phyloP scores from a whole-genome alignment of 1,284 basidiomycete species.

The Apiotrichum siamense region DNA sequence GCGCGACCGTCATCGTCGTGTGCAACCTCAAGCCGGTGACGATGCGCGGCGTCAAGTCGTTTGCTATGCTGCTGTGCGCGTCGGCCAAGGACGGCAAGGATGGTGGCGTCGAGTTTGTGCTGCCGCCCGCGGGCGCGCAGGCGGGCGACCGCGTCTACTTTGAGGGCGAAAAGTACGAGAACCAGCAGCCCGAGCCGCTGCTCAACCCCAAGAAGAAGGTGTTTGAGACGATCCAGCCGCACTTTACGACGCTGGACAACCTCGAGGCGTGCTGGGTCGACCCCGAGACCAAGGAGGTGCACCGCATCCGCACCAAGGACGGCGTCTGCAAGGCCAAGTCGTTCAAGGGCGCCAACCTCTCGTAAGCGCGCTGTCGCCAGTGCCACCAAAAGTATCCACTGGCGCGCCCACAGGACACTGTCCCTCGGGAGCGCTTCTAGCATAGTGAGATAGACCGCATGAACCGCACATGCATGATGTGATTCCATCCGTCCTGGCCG shows the following conservation, averaged over 20 bases:
- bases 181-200: constrained; percentile 64
- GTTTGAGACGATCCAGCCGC: constrained; percentile 86
- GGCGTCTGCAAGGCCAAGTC: constrained; percentile 76
- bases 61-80: constrained; percentile 91
- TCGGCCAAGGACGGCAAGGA: constrained; percentile 79
- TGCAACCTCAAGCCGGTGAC: constrained; percentile 88
- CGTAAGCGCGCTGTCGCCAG: constrained; percentile 50
- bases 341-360: constrained; percentile 77
- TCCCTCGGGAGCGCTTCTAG: too few species aligned
- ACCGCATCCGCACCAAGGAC: constrained; percentile 76
- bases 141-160: constrained; percentile 91
- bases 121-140: constrained; percentile 75
- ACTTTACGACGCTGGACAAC: constrained; percentile 78
- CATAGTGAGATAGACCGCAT: neutral
- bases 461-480: neutral
- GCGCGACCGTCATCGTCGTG: constrained; percentile 77
- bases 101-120: constrained; percentile 84
- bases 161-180: constrained; percentile 75
- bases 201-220: constrained; percentile 97
- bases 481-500: too few species aligned
- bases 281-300: constrained; percentile 68
- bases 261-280: constrained; percentile 88
- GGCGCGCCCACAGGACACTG: too few species aligned
- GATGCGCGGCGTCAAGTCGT: constrained; percentile 94
- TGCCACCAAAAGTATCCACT: neutral